Base-by-base conservation (phyloP, 352 stramenopile species). In the Phytophthora crassamura region DNA sequence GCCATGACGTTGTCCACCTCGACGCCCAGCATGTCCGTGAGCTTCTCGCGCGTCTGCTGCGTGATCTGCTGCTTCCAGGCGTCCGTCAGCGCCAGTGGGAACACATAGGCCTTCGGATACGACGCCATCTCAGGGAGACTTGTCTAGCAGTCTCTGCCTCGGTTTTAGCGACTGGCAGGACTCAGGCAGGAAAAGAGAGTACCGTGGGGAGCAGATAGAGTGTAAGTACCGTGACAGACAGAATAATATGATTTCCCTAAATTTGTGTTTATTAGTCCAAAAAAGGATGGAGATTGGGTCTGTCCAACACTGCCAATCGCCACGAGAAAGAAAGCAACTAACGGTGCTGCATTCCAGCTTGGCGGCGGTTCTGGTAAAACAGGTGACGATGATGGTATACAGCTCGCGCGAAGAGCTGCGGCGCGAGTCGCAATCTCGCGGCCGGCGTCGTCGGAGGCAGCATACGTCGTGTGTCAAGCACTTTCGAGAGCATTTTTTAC, bases 1-100 rank as follows among this genome's bases (percentile, higher is more conserved):
- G 86, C 84, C 86, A 95, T 95, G 49, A 91, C 84, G 33, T 78
- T 86, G 73, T 95, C 86, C 52, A 93, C 84, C 46, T 93, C 86
- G 9, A 91, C 83, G 51, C 84, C 86, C 36, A 95, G 75, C 77
- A 93, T 90, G 65, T 95, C 82, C 18, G 76, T 79, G 10, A 95
- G 78, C 59, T 90, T 80, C 18, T 74, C 60, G 32, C 82, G 69
- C 41, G 79, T 83, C 47, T 72, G 70, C 34, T 8, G 30, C 64
- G 80, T 68, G 63, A 95, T 81, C 54, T 89, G 62, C 43, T 68
- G 50, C 75, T 91, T 90, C 63, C 80, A 81, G 41, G 66, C 77
- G 28, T 79, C 60, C 53, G 75, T 86, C 32, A 93, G 76, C 61
- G 59, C 60, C 58, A 82, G 64, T 33, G 74, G 77, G 67, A 90